Conservation (phyloP, 2,329 filamentous ascomycete genomes). For the Tricladium varicosporioides region DNA sequence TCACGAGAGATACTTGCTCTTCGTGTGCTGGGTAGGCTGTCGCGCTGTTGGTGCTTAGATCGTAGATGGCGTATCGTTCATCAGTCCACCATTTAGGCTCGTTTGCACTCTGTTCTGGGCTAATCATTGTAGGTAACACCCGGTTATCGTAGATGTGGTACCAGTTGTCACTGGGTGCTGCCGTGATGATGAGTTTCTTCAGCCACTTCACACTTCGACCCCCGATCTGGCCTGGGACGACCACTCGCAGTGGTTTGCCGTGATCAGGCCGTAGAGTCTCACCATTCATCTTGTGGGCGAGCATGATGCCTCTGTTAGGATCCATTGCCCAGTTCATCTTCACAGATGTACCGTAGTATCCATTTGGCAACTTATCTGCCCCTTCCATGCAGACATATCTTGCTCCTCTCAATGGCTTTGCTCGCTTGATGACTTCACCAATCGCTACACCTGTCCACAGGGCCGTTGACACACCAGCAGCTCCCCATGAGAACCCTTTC, state of each 20-base stretch:
- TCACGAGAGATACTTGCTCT: slow-evolving; percentile 56
- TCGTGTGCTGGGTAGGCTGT: slow-evolving; percentile 78
- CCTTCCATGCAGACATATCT: slow-evolving; percentile 90
- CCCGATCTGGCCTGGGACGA: slow-evolving; percentile 89
- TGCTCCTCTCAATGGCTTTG: slow-evolving; percentile 66
- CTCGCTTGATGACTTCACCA: slow-evolving; percentile 65
- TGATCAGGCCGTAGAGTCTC: slow-evolving; percentile 79
- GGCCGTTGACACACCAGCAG: slow-evolving; percentile 82
- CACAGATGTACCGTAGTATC: slow-evolving; percentile 82
- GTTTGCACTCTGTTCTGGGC: slow-evolving; percentile 74
- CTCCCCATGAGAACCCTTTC: slow-evolving; percentile 92
- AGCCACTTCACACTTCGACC: slow-evolving; percentile 93
- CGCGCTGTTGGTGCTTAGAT: slow-evolving; percentile 83
- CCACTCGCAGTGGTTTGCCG: slow-evolving; percentile 75
- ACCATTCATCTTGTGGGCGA: slow-evolving; percentile 90
- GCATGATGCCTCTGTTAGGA: slow-evolving; percentile 76
- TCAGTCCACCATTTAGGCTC: slow-evolving; percentile 80
- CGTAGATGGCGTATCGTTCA: slow-evolving; percentile 89
- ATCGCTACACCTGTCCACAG: slow-evolving; percentile 83
- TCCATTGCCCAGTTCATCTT: slow-evolving; percentile 90
- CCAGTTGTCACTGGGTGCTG: slow-evolving; percentile 83
- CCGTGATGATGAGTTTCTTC: slow-evolving; percentile 75
- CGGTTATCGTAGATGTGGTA: slow-evolving; percentile 95
- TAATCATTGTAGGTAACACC: slow-evolving; percentile 82
- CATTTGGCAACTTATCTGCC: slow-evolving; percentile 83